Base-by-base conservation (phyloP, 768 basidiomycete species). In the Termitomyces sp. region DNA sequence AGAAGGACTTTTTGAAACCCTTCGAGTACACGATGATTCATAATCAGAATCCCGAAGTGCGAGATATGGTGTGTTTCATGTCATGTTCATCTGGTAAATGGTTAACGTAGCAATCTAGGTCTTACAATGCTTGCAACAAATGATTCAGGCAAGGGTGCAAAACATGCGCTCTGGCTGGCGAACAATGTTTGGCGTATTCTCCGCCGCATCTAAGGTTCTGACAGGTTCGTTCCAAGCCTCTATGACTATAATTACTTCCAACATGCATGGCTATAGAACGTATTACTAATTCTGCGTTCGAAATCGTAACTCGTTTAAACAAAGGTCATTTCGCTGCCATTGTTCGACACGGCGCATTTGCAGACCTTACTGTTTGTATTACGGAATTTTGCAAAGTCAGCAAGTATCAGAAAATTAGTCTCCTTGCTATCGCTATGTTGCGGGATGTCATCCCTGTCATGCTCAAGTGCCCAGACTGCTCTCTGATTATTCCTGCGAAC, bases 331-430 rank as follows among this genome's bases (percentile, higher is more conserved):
- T 98, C 73, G 63, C 79, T 20, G 82, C 87, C n/a, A 92, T 99
- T 55, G 92, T 98, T 47, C 87, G 85, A 54, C 84, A 97, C 68
- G 97, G 97, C 14, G 86, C 95, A 4, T 98, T 98, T 68, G 91
- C 95, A 49, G 97, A 99, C 72, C 71, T 99, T 54, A 95, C 90
- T 7, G 93, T 95, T 40, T 99, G 97, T 76, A 89, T 99, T 64
- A 98, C 96, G 36, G 97, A 98, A 71, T 99, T 98, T 75, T 96
- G 92, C 80, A 98, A 98, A 82, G 94, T 96, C 65, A 94, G 87
- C 83, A 98, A 98, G 72, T 98, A 93, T 73, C 97, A 99, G 73
- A 98, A 98, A 70, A 96, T 98, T 76, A 93, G 92, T 68, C 73
- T 99, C 28, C 81, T 98, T 61, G 94, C 95, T 2, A 98, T 98